phyloP scores from a whole-genome alignment of 208 protist species.

The Borovskyia barvae region DNA sequence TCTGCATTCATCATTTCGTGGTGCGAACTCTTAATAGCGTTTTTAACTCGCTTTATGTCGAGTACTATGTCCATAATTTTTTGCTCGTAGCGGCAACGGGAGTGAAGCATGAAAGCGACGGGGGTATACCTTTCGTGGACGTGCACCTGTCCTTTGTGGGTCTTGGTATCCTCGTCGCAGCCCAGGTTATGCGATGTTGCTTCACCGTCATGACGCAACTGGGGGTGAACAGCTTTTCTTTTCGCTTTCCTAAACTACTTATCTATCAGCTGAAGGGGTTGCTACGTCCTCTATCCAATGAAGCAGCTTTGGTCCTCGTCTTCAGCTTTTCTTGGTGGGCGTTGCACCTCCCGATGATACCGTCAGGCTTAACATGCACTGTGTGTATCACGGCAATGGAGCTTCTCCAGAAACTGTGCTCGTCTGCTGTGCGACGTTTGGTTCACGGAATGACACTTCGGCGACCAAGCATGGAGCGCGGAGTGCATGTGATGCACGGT shows the following conservation, averaged over 20 bases:
- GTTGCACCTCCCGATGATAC: slow-evolving; percentile 11
- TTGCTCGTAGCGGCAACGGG: slow-evolving; percentile 3
- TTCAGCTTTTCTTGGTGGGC: slow-evolving; percentile 10
- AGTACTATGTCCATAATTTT: slow-evolving; percentile 20
- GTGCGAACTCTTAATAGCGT: slow-evolving; percentile 1
- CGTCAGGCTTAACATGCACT: slow-evolving; percentile 16
- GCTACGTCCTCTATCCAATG: background rate
- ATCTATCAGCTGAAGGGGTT: no score
- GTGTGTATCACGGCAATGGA: background rate
- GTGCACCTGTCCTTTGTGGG: slow-evolving; percentile 9
- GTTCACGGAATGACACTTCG: slow-evolving; percentile 13
- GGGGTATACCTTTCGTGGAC: background rate
- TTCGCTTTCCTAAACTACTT: no score
- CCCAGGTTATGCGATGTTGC: slow-evolving; percentile 13
- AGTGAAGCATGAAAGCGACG: background rate
- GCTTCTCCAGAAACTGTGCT: background rate
- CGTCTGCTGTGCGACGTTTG: background rate
- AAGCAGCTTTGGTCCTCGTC: slow-evolving; percentile 1
- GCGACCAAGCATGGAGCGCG: slow-evolving; percentile 7
- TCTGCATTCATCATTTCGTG: slow-evolving; percentile 4
- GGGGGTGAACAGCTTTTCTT: no score
- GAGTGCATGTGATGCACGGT: background rate
- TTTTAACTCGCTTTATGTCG: slow-evolving; percentile 13
- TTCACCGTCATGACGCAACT: no score
- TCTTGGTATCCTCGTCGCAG: background rate